phyloP scores from a whole-genome alignment of 257 asterid genomes.

The Dorcoceras hygrometricum region DNA sequence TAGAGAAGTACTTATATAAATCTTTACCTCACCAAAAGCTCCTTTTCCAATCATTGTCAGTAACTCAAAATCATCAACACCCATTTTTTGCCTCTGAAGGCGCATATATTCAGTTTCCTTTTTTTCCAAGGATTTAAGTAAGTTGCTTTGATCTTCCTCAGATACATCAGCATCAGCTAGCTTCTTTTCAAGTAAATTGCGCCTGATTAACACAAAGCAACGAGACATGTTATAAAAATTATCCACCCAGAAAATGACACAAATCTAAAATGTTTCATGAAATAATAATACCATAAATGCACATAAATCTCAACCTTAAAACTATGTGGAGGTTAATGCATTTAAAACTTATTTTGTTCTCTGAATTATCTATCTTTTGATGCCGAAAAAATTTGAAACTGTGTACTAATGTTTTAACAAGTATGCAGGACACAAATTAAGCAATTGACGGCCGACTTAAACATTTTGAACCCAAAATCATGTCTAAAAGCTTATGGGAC shows the following conservation, averaged over 20 bases:
- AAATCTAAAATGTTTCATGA: constrained; percentile 14
- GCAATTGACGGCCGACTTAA: too few species aligned
- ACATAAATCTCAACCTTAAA: not conserved
- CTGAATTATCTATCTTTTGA: not conserved
- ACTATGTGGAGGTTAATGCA: not conserved
- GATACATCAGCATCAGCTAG: constrained; percentile 99
- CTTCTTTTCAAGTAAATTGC: constrained; percentile 78
- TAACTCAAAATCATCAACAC: constrained; percentile 87
- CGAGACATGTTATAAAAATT: too few species aligned
- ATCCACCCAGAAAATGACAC: not conserved
- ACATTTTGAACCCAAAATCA: too few species aligned
- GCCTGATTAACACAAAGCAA: constrained; percentile 48
- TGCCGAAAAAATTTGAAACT: too few species aligned
- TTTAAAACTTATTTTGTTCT: too few species aligned
- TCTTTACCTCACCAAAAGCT: constrained; percentile 95
- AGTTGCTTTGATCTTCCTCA: constrained; percentile 92
- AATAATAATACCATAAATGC: not conserved
- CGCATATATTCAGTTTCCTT: constrained; percentile 99
- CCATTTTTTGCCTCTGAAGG: constrained; percentile 96
- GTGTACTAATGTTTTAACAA: too few species aligned
- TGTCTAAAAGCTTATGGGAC: not conserved
- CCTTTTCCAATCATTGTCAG: constrained; percentile 98
- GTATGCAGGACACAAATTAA: too few species aligned
- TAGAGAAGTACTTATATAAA: not conserved
- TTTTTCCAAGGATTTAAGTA: constrained; percentile 81